phyloP scores from a whole-genome alignment of 2,329 filamentous ascomycete genomes.

The Zymoseptoria tritici region DNA sequence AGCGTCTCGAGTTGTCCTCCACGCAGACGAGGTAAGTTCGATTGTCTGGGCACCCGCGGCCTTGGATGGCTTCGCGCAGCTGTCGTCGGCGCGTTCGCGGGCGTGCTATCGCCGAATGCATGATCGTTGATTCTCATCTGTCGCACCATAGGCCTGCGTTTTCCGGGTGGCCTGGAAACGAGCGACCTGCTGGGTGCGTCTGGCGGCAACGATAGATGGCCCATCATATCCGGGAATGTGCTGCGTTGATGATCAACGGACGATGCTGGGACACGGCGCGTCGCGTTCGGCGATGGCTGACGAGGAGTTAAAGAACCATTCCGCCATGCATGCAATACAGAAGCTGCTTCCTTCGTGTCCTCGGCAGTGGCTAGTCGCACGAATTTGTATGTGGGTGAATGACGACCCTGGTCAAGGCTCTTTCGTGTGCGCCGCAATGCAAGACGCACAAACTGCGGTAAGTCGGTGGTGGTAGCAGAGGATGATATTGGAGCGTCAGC shows the following conservation, averaged over 20 bases:
- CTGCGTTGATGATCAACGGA: not conserved
- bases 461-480: constrained; percentile 25
- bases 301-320: constrained; percentile 30
- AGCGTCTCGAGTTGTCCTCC: constrained; percentile 38
- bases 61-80: not conserved
- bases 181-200: not conserved
- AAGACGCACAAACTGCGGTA: constrained; percentile 48
- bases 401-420: constrained; percentile 42
- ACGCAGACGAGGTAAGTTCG: constrained; percentile 13
- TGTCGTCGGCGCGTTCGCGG: not conserved
- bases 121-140: not conserved
- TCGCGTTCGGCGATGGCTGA: not conserved
- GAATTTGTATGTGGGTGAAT: constrained; percentile 46
- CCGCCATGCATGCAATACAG: constrained; percentile 45
- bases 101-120: not conserved
- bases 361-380: constrained; percentile 44
- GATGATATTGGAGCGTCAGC: constrained; percentile 38
- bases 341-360: constrained; percentile 50
- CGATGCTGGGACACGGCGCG: not conserved
- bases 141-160: not conserved
- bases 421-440: constrained; percentile 47
- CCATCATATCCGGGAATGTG: not conserved
- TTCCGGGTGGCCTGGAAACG: not conserved
- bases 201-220: not conserved
- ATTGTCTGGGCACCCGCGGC: not conserved